These are phyloP conservation scores for Neurospora sp. DNA, from an alignment of 495 filamentous ascomycete species.

Conservation along the genomic window DNA sequence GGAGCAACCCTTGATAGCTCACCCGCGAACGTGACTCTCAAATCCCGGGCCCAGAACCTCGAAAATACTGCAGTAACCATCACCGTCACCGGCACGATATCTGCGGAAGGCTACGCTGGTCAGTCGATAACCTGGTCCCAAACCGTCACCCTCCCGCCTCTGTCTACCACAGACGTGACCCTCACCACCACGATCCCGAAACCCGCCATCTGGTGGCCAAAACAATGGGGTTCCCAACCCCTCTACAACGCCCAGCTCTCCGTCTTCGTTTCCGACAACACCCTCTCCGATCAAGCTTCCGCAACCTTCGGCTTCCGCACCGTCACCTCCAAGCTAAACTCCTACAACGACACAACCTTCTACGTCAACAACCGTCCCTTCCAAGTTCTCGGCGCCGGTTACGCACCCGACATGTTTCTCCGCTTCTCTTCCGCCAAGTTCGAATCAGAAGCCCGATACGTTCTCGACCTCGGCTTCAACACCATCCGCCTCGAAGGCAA, in stretches of 20 bases:
- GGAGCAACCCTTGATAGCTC: conserved; percentile 16
- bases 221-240: conserved; percentile 40
- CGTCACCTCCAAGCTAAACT: conserved; percentile 41
- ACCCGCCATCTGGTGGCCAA: conserved; percentile 40
- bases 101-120: conserved; percentile 11
- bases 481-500: conserved; percentile 56
- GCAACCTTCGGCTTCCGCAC: conserved; percentile 46
- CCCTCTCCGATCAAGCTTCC: conserved; percentile 33
- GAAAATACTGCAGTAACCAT: conserved; percentile 28
- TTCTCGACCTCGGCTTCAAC: conserved; percentile 51
- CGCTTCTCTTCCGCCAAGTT: conserved; percentile 41
- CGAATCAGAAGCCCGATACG: conserved; percentile 35
- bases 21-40: conserved; percentile 35
- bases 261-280: conserved; percentile 22
- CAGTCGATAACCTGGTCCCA: conserved; percentile 16
- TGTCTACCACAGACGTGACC: conserved; percentile 27
- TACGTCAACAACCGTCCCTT: conserved; percentile 47
- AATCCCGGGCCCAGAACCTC: conserved; percentile 40
- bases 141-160: conserved; percentile 27
- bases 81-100: conserved; percentile 29
- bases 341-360: conserved; percentile 45
- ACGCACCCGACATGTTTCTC: conserved; percentile 51
- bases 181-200: conserved; percentile 26
- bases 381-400: conserved; percentile 51
- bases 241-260: conserved; percentile 30